Base-by-base conservation (phyloP, 805 yeast species). In the Cyberlindnera sargentensis region DNA sequence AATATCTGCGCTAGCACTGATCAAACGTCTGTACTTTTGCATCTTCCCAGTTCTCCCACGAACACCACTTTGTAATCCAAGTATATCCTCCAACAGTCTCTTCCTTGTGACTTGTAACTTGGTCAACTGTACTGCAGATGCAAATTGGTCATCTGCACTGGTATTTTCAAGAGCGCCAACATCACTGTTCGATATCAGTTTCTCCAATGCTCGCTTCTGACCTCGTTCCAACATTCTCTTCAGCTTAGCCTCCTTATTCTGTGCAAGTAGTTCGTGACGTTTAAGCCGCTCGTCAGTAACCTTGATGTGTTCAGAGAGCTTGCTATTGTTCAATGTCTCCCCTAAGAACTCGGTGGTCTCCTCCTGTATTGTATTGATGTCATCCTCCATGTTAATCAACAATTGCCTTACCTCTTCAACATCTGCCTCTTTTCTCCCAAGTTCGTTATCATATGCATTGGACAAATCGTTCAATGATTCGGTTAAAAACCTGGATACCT, bases 1-100 rank as follows among this genome's bases (percentile, higher is more conserved):
- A 44, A 84, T 73, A 36, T 80, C 86, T 39, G 89, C 81, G 49
- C 87, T 76, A 41, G 76, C 72, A 43, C 87, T 74, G 39, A 84
- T 81, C 58, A 84, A 70, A 51, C 80, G 73, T 49, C 87, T 67
- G 64, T 82, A 84, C 52, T 80, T 80, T 54, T 76, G 77, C 64
- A 83, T 80, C 51, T 74, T 78, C 25, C 69, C 65, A 43, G 74
- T 78, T 4, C 48, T 42, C 4, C 37, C 46, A 62, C 61, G 36
- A 55, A 42, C 33, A 34, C 63, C 67, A n/a, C 53, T 59, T 30
- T 62, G 49, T 6, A 56, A 41, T 3, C 55, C 49, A 7, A 73
- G 44, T 3, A 76, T 60, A 31, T 66, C 56, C 10, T 54, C 40
- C 23, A 75, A 52, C 36, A 69, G 53, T 10, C 58, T 47, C 41